A percentile compares a stretch with the other conserved stretches of the same genome.
These are phyloP conservation scores for Cystobasidium ongulense DNA, from an alignment of 768 basidiomycete genomes.

Conservation along the genomic window DNA sequence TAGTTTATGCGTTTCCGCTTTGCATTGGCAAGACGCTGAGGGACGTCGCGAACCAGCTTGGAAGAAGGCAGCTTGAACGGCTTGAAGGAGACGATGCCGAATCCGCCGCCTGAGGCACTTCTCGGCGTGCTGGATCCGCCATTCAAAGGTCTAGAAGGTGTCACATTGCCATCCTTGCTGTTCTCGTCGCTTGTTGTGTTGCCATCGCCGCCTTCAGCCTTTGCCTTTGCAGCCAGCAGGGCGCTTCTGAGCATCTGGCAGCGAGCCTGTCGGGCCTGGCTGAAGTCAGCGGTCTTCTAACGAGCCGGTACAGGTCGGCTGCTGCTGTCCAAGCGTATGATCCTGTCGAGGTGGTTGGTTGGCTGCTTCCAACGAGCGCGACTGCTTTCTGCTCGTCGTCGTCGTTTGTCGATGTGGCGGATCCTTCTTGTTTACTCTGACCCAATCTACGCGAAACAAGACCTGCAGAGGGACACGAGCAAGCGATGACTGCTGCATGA, in stretches of 20 bases:
- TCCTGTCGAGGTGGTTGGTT: not conserved
- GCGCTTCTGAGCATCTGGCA: slow-evolving; percentile 20
- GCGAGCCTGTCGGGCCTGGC: not conserved
- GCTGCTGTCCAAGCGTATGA: not conserved
- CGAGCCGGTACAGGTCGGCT: not conserved
- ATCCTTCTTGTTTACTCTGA: slow-evolving; percentile 2
- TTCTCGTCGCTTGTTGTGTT: not conserved
- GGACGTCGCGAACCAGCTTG: slow-evolving; percentile 2
- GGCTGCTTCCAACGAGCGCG: not conserved
- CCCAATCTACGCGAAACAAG: not conserved
- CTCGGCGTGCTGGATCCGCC: not conserved
- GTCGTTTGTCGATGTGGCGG: not conserved
- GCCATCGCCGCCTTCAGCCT: not conserved
- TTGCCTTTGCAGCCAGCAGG: slow-evolving; percentile 18
- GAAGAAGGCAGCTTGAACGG: slow-evolving; percentile 36
- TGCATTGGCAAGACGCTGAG: slow-evolving; percentile 15
- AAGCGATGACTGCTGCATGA: not conserved
- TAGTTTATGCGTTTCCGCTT: slow-evolving; percentile 86
- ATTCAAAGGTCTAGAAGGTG: not conserved
- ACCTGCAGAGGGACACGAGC: not conserved
- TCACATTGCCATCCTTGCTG: not conserved
- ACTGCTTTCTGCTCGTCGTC: not conserved
- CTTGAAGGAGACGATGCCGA: slow-evolving; percentile 43
- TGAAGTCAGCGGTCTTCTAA: not conserved
- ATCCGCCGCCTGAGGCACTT: slow-evolving; percentile 42